These are phyloP conservation scores for Wakefieldia striispora DNA, from an alignment of 768 basidiomycete genomes.

Conservation along the genomic window DNA sequence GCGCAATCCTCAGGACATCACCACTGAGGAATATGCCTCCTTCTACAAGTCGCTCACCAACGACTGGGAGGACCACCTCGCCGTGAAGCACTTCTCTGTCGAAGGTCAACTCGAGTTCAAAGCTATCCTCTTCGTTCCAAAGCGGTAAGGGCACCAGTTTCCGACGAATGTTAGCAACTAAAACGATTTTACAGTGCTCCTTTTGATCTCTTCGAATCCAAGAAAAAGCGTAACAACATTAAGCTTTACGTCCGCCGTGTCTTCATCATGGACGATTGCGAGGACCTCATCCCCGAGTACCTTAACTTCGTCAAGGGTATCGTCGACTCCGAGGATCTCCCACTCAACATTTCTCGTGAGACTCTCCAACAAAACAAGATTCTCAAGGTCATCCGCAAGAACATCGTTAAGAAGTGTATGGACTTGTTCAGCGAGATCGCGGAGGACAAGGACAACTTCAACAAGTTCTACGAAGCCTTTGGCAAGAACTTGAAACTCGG, in stretches of 20 bases:
- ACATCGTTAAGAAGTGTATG: constrained; percentile 97
- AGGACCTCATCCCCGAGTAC: constrained; percentile 99
- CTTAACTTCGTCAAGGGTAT: constrained; percentile 99
- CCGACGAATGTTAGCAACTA: not conserved
- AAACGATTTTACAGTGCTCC: constrained; percentile 65
- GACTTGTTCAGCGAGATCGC: constrained; percentile 95
- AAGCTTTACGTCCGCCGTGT: constrained; percentile 99
- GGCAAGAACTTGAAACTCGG: constrained; percentile 99
- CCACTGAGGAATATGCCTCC: constrained; percentile 84
- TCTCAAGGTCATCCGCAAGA: constrained; percentile 99
- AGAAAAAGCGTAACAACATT: constrained; percentile 99
- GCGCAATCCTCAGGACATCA: constrained; percentile 94
- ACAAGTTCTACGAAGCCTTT: constrained; percentile 97
- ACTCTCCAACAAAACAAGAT: constrained; percentile 99
- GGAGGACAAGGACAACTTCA: constrained; percentile 99
- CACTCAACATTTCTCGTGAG: constrained; percentile 99
- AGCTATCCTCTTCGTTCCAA: constrained; percentile 96
- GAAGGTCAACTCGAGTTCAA: constrained; percentile 99
- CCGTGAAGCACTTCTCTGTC: constrained; percentile 99
- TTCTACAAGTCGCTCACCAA: constrained; percentile 99
- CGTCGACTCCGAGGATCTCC: constrained; percentile 99
- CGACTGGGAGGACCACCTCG: constrained; percentile 99
- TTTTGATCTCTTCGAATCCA: constrained; percentile 99
- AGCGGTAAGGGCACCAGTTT: constrained; percentile 58
- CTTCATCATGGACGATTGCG: constrained; percentile 99